These are phyloP conservation scores for Sarcomyxa edulis DNA, from an alignment of 768 basidiomycete genomes.

Conservation along the genomic window DNA sequence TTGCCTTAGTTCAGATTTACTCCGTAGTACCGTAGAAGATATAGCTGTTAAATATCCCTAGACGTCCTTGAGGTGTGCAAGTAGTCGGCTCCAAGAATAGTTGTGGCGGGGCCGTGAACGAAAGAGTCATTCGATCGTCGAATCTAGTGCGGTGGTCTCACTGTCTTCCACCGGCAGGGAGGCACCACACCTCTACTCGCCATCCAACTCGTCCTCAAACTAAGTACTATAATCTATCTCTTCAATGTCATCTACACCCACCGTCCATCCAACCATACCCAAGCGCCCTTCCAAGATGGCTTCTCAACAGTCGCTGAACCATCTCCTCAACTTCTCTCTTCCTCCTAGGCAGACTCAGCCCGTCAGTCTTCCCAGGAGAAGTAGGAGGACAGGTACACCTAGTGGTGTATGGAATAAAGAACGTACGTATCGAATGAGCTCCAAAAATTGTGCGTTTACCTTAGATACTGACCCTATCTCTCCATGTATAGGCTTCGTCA, in stretches of 20 bases:
- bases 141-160: conserved; percentile 30
- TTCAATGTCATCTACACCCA: conserved; percentile 32
- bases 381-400: conserved; percentile 58
- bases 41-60: no score
- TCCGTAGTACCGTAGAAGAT: neutral
- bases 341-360: conserved; percentile 78
- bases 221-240: conserved; percentile 5
- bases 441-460: conserved; percentile 10
- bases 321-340: conserved; percentile 91
- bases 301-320: conserved; percentile 53
- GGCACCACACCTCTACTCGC: conserved; percentile 23
- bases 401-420: conserved; percentile 86
- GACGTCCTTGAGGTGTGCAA: no score
- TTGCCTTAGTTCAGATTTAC: conserved; percentile 1
- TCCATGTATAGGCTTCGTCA: conserved; percentile 77
- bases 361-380: conserved; percentile 63
- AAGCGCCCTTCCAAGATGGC: conserved; percentile 69
- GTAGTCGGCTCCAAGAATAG: no score
- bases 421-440: conserved; percentile 54
- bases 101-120: no score
- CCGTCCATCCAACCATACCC: conserved; percentile 32
- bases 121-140: no score
- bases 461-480: conserved; percentile 11
- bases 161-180: conserved; percentile 46
- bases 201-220: conserved; percentile 8